These are phyloP conservation scores for Trichoderma asperelloides DNA, from an alignment of 495 filamentous ascomycete genomes.

Conservation along the genomic window DNA sequence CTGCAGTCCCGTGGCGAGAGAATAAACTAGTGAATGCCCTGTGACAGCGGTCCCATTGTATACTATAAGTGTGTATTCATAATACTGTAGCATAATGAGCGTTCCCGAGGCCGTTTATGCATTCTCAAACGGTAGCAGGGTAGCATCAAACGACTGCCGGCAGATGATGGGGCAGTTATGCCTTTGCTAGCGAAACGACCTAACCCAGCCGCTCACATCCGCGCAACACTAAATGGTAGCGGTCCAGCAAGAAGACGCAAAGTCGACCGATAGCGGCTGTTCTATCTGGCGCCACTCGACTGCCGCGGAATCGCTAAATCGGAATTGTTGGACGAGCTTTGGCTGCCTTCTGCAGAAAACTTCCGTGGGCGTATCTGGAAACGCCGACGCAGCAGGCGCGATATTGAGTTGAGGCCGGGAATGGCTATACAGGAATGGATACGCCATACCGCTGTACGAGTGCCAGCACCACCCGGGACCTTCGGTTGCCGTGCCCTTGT, in stretches of 20 bases:
- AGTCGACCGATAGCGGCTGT: constrained; percentile 4
- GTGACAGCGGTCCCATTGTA: too few species aligned
- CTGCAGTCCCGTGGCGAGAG: background rate
- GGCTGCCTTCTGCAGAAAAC: background rate
- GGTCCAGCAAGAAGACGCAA: background rate
- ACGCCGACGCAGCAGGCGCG: constrained; percentile 3
- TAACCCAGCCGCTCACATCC: background rate
- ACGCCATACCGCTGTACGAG: background rate
- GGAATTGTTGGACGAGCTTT: background rate
- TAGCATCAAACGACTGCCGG: constrained; percentile 4
- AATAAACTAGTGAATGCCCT: background rate
- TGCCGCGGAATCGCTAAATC: constrained; percentile 1
- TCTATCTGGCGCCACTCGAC: constrained; percentile 3
- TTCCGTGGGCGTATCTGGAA: background rate
- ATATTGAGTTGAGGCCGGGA: background rate
- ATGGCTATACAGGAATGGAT: constrained; percentile 4
- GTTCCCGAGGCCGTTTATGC: background rate
- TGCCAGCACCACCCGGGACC: constrained; percentile 1
- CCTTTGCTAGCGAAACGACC: background rate
- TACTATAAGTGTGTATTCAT: too few species aligned
- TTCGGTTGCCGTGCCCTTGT: background rate
- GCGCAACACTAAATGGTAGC: background rate
- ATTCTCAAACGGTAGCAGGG: background rate
- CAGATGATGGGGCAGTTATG: background rate
- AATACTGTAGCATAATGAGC: background rate